Evolutionary conservation across 768 basidiomycete species (phyloP), one percentile per base, ranked within the genome.

Genomic region (Suillus luteus): DNA sequence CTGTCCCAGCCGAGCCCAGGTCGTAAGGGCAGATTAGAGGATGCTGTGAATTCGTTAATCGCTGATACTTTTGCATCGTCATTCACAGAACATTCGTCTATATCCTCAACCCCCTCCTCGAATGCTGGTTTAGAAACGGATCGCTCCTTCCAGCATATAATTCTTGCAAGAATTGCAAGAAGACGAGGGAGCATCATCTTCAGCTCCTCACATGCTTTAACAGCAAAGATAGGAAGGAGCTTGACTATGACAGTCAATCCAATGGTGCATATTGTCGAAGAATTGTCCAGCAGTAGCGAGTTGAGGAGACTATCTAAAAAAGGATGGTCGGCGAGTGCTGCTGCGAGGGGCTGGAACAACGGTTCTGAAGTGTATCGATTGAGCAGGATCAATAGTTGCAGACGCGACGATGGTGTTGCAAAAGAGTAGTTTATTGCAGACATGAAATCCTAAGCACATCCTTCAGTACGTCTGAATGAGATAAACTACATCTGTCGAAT

Each of bases 211-310:
- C 78, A 82, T 11, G 89, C 85, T 63, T 86, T 79, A 2, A 89
- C 84, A 6, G 92, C 91, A 62, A 93, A 80, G 46, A 87, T 81
- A 33, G 92, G 91, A n/a, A 95, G 79, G 10, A 91, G 73, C 72
- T 91, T 92, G 62, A 86, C 84, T 24, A 93, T 71, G 15, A 89
- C 78, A 1, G 83, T 85, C 59, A 93, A 76, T 5, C 82, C 86
- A 59, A 89, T 81, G 2, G 85, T 85, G 67, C 87, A 89, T 33
- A 84, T 78, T 0, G 89, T 91, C 12, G 90, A 86, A 46, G 91
- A 93, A 59, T 85, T 86, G 70, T 95, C 93, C 66, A 93, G 77
- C 35, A 88, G 76, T 31, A 94, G 79, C 4, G 89, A 93, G 55
- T 82, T 73, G 8, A 92, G 72, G n/a, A 95, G 71, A 64, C 83